phyloP scores from a whole-genome alignment of 768 basidiomycete genomes.

The Trametes sanguinea region DNA sequence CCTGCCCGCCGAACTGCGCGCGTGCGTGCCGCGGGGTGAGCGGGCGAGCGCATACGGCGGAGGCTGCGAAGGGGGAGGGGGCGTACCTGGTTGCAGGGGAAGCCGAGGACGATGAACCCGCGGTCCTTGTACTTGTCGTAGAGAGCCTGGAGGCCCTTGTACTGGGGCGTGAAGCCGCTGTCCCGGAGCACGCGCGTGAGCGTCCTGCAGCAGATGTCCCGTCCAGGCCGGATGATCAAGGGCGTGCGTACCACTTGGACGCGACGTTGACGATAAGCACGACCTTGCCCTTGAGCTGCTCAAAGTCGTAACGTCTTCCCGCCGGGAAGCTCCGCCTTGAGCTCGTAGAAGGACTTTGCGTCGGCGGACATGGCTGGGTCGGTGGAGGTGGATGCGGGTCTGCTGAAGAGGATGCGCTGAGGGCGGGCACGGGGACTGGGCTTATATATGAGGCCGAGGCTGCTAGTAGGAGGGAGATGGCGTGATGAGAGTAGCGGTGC shows the following conservation, averaged over 20 bases:
- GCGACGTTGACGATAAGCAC: slow-evolving; percentile 81
- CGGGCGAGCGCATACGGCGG: too few relatives aligned
- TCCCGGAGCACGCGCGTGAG: slow-evolving; percentile 1
- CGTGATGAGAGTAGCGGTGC: too few relatives aligned
- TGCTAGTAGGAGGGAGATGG: too few relatives aligned
- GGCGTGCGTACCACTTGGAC: slow-evolving; percentile 60
- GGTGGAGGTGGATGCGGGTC: background rate
- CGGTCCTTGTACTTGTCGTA: slow-evolving; percentile 81
- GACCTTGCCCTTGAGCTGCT: slow-evolving; percentile 72
- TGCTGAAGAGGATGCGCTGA: background rate
- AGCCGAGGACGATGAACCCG: slow-evolving; percentile 80
- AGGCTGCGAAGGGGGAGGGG: background rate
- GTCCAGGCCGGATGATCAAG: too few relatives aligned
- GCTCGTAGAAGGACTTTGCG: slow-evolving; percentile 56
- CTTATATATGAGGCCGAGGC: background rate
- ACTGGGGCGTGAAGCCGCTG: slow-evolving; percentile 86
- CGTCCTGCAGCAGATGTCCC: too few relatives aligned
- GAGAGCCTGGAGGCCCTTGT: slow-evolving; percentile 76
- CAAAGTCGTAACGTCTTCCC: slow-evolving; percentile 63
- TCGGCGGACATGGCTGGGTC: slow-evolving; percentile 19
- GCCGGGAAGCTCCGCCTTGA: slow-evolving; percentile 65
- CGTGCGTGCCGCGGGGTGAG: background rate
- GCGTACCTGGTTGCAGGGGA: slow-evolving; percentile 87
- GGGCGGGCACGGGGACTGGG: background rate
- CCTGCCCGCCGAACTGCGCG: slow-evolving; percentile 77